Evolutionary conservation across 2,329 filamentous ascomycete species (phyloP).

Genomic region (Claviceps arundinis): DNA sequence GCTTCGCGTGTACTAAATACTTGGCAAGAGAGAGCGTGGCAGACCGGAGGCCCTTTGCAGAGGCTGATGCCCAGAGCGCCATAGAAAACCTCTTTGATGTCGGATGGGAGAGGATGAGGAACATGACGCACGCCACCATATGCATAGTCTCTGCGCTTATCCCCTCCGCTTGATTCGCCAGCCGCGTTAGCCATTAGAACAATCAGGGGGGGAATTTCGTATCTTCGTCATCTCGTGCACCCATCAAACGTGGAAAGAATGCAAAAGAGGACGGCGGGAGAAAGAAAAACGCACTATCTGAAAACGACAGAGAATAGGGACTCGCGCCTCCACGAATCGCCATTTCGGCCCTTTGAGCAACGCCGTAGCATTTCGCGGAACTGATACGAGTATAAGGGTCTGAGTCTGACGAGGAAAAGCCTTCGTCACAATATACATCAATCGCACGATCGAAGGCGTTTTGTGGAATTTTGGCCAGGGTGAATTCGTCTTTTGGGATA

Average conservation of each 20-base stretch:
- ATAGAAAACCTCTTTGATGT: conserved; percentile 9
- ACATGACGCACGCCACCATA: conserved; percentile 17
- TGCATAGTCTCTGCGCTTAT: conserved; percentile 13
- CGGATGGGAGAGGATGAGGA: conserved; percentile 4
- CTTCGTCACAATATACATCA: background rate
- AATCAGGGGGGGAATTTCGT: too few relatives aligned
- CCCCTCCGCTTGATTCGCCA: conserved; percentile 4
- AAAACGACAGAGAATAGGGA: conserved; percentile 11
- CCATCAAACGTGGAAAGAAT: background rate
- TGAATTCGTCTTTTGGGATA: conserved; percentile 7
- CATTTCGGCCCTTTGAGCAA: conserved; percentile 11
- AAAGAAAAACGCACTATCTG: conserved; percentile 12
- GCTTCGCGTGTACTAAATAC: conserved; percentile 10
- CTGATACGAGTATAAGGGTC: conserved; percentile 10
- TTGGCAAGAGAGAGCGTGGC: conserved; percentile 18
- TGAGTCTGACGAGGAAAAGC: background rate
- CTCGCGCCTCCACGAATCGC: conserved; percentile 11
- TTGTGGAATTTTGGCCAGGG: conserved; percentile 11
- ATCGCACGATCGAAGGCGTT: conserved; percentile 12
- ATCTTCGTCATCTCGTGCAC: background rate
- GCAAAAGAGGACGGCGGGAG: background rate
- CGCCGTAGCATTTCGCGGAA: conserved; percentile 13
- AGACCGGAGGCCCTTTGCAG: conserved; percentile 15
- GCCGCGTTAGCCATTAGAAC: background rate
- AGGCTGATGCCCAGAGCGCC: conserved; percentile 19